Percentiles rank a stretch among this genome's conserved stretches.
phyloP scores from a whole-genome alignment of 495 filamentous ascomycete species.

The Hyaloscypha hepaticicola region DNA sequence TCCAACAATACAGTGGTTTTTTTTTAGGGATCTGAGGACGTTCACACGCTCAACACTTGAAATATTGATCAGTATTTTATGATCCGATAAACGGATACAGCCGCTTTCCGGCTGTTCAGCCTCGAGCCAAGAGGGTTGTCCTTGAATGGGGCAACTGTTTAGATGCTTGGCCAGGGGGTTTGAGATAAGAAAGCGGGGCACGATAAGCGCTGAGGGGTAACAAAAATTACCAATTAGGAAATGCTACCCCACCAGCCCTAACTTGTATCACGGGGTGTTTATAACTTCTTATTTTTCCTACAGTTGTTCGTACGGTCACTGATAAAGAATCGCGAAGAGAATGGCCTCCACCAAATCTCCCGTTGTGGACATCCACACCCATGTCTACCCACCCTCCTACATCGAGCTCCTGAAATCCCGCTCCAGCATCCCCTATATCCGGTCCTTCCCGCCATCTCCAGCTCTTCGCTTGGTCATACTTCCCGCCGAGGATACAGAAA shows the following conservation, averaged over 20 bases:
- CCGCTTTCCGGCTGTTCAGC: conserved; percentile 16
- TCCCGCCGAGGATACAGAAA: conserved; percentile 60
- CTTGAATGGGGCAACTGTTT: conserved; percentile 8
- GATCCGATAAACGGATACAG: conserved; percentile 9
- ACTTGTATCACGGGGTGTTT: not conserved
- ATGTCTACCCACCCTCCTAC: conserved; percentile 87
- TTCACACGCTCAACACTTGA: not conserved
- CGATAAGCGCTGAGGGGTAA: conserved; percentile 18
- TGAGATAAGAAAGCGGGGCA: conserved; percentile 20
- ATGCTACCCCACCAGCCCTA: not conserved
- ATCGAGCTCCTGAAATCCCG: conserved; percentile 77
- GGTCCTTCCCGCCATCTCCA: conserved; percentile 58
- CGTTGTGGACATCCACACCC: conserved; percentile 89
- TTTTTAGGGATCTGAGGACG: not conserved
- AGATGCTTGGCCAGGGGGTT: not conserved
- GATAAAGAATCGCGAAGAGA: not conserved
- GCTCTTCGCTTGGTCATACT: conserved; percentile 79
- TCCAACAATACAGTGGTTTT: not conserved
- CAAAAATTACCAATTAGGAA: not conserved
- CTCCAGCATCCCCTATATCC: conserved; percentile 74
- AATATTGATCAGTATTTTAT: not conserved
- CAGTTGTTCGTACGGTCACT: not conserved
- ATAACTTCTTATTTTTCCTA: not conserved
- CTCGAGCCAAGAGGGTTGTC: conserved; percentile 7
- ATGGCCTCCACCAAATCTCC: conserved; percentile 30